Evolutionary conservation across 2,329 filamentous ascomycete genomes (phyloP), one percentile per base, ranked within the genome.

Genomic region (Cylindrodendrum hubeiense): DNA sequence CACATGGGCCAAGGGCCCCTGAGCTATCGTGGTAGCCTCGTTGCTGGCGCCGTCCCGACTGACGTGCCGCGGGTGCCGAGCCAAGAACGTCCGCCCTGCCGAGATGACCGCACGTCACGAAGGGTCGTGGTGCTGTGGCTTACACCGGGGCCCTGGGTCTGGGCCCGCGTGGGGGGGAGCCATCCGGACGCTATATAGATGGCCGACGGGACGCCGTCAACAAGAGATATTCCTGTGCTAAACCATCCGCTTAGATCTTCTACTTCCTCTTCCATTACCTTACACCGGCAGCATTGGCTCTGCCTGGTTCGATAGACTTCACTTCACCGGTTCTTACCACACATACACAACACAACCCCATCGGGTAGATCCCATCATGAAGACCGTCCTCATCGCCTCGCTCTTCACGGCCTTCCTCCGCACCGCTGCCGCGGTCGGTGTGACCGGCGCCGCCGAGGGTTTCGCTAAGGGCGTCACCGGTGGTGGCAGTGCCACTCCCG

Each of bases 401-500:
- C 30, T 62, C 55, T 47, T 74, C 17, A 59, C 66, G 41, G 75
- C 76, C 47, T 61, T 79, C 54, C 69, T 72, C 34, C 79, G 81
- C 53, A 66, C 78, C 21, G 79, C 81, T 12, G 77, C 82, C 60
- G 82, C 82, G 12, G 82, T 83, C 64, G 81, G 60, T 41, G 80
- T 81, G 19, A 71, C 72, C 22, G 80, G 81, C 52, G 66, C 78
- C n/a, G 78, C 82, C 15, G 77, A 83, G 66, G 82, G 82, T 8
- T 83, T 84, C 67, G 81, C 79, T 52, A 78, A 79, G 63, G 86
- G 87, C 52, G 85, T 87, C 28, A 91, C 89, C 19, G 89, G 89
- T 39, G 89, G 89, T 72, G 88, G 87, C 57, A 81, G 71, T 64
- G 87, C 86, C 22, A 78, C 81, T 9, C 76, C 86, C 28, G 86